Evolutionary conservation across 345 rosid species (phyloP), one percentile per base, ranked within the genome.

Genomic region (Salix viminalis): DNA sequence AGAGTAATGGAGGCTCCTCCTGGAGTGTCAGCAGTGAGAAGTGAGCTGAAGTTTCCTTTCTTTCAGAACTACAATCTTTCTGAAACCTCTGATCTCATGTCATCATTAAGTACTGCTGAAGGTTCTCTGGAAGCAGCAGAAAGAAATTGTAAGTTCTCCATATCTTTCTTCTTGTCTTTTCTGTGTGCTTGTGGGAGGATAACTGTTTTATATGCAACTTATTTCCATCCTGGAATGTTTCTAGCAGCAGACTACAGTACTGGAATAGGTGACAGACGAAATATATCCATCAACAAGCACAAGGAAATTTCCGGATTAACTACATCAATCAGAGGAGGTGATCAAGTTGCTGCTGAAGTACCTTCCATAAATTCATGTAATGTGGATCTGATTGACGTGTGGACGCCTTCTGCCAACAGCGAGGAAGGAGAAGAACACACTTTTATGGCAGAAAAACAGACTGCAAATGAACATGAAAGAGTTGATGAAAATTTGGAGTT

Each of bases 401-500:
- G 32, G 78, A 75, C 36, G n/a, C 62, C 72, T 19, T 39, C 23
- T 28, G 23, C 26, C 26, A 36, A 2, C 1, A 65, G 19, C 18
- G 32, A 64, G 58, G 69, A 65, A 12, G 34, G 39, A 52, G 66
- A 68, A 50, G 56, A 26, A 37, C 56, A 39, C 41, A 24, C 12
- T 30, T 65, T 65, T 21, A 46, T 7, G 19, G 61, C 44, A 18
- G 61, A 21, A 14, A 28, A 65, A 28, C 8, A 46, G 16, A 11
- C 30, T 19, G 32, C 9, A 5, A 56, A 76, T 26, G 72, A 68
- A 67, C 15, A 41, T 5, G 73, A 56, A 64, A 84, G 83, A 82
- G 76, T 81, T 72, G 85, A 84, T 26, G 93, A 86, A 83, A 94
- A 91, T 60, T 80, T 85, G 52, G 89, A 83, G 74, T 82, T 80